A percentile compares a stretch with the other conserved stretches of the same genome.
These are phyloP conservation scores for Phallus indusiatus DNA, from an alignment of 768 basidiomycete genomes.

Conservation along the genomic window DNA sequence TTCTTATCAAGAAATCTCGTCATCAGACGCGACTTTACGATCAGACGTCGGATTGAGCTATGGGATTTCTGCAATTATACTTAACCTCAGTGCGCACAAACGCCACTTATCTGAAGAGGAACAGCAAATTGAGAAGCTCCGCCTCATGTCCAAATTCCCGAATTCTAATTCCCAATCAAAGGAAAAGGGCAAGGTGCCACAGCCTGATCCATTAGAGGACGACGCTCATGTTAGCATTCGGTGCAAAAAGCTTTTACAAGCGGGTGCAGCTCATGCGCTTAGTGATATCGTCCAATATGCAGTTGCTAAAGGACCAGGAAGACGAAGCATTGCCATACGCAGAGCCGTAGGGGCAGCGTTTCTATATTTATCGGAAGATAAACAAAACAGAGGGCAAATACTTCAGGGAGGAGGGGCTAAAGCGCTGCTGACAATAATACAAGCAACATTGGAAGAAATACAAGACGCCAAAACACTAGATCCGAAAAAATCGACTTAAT, in stretches of 20 bases:
- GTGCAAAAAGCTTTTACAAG: conserved; percentile 44
- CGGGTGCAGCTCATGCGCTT: conserved; percentile 58
- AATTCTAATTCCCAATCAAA: conserved; percentile 12
- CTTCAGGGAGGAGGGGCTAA: conserved; percentile 74
- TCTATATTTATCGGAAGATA: conserved; percentile 67
- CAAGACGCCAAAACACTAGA: conserved; percentile 22
- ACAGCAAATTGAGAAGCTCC: conserved; percentile 69
- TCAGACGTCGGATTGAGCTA: conserved; percentile 29
- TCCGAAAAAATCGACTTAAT: conserved; percentile 20
- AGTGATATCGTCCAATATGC: conserved; percentile 41
- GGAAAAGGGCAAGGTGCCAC: conserved; percentile 9
- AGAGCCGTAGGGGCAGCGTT: conserved; percentile 48
- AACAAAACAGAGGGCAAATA: conserved; percentile 65
- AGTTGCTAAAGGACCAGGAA: background rate
- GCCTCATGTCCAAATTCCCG: conserved; percentile 54
- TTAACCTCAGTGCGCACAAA: conserved; percentile 64
- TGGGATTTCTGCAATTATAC: conserved; percentile 66
- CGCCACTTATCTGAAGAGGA: conserved; percentile 73
- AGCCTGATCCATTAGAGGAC: conserved; percentile 42
- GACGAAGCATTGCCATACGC: background rate
- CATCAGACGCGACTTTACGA: conserved; percentile 5
- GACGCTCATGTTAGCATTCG: conserved; percentile 57
- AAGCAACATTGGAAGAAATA: conserved; percentile 24
- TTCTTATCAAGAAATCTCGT: conserved; percentile 9
- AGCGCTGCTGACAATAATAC: conserved; percentile 48